Conservation (phyloP, 805 yeast species). For the Spencermartinsiella europaea region DNA sequence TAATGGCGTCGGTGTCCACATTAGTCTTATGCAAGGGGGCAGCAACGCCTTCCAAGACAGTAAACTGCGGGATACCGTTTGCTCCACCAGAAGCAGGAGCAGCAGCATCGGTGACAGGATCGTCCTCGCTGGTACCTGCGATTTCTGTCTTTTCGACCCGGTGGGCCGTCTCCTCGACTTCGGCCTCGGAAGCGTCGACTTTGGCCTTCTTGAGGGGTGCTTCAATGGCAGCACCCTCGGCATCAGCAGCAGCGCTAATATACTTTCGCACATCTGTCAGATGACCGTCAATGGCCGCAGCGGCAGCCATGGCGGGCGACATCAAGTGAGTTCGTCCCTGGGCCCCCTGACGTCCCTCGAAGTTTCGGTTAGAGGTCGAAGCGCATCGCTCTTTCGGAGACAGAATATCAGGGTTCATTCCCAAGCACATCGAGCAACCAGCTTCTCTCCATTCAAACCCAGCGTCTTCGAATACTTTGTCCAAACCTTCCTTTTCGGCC, state of each 20-base stretch:
- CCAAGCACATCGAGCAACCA: constrained; percentile 99
- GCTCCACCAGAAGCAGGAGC: constrained; percentile 34
- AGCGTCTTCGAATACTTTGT: constrained; percentile 83
- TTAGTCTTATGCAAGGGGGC: constrained; percentile 95
- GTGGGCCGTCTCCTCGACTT: constrained; percentile 39
- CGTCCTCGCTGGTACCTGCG: constrained; percentile 16
- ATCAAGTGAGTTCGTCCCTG: constrained; percentile 90
- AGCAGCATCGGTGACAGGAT: constrained; percentile 18
- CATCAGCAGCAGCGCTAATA: constrained; percentile 34
- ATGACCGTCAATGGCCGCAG: constrained; percentile 90
- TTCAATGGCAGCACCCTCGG: constrained; percentile 34
- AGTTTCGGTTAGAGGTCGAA: constrained; percentile 96
- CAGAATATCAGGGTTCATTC: constrained; percentile 98
- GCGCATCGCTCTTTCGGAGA: constrained; percentile 97
- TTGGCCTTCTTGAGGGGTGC: constrained; percentile 11
- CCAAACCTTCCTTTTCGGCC: constrained; percentile 94
- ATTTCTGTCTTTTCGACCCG: constrained; percentile 46
- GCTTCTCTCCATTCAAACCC: constrained; percentile 99
- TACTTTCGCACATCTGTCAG: constrained; percentile 86
- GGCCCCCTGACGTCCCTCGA: constrained; percentile 99
- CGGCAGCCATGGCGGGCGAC: constrained; percentile 99
- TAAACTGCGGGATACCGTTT: constrained; percentile 69
- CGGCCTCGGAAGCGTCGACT: constrained; percentile 40
- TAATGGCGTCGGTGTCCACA: constrained; percentile 97
- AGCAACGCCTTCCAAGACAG: constrained; percentile 72